A percentile compares a stretch with the other conserved stretches of the same genome.
phyloP scores from a whole-genome alignment of 805 yeast species.

The Kodamaea hsintzibuensis region DNA sequence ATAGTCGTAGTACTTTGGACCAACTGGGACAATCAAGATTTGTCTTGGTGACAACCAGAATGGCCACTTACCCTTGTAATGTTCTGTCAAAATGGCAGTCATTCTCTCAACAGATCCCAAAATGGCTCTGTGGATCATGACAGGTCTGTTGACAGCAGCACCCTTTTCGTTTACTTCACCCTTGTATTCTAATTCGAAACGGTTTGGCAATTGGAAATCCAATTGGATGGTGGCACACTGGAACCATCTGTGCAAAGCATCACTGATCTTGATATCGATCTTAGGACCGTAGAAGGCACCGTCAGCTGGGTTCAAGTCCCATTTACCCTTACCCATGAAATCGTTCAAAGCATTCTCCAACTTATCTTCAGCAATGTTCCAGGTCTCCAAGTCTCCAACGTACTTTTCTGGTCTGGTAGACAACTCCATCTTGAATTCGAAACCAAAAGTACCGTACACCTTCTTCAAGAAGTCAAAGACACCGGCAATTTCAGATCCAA shows the following conservation, averaged over 20 bases:
- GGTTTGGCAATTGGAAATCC: conserved; percentile 95
- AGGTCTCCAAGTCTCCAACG: conserved; percentile 90
- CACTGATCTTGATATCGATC: conserved; percentile 94
- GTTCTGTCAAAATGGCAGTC: conserved; percentile 98
- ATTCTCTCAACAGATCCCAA: conserved; percentile 98
- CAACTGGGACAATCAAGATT: conserved; percentile 93
- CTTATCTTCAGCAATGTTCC: conserved; percentile 89
- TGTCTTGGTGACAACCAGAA: conserved; percentile 99
- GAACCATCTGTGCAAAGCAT: conserved; percentile 94
- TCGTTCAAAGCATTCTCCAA: conserved; percentile 78
- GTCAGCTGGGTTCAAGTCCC: conserved; percentile 96
- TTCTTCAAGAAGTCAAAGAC: conserved; percentile 83
- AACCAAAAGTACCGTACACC: conserved; percentile 89
- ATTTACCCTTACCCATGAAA: conserved; percentile 74
- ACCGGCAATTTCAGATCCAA: conserved; percentile 78
- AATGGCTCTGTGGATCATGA: conserved; percentile 99
- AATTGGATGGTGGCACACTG: conserved; percentile 99
- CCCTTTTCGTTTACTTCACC: conserved; percentile 56
- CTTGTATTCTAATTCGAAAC: conserved; percentile 89
- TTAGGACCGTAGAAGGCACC: conserved; percentile 97
- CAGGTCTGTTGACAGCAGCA: conserved; percentile 77
- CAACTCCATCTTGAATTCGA: conserved; percentile 94
- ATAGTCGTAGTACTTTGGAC: conserved; percentile 87
- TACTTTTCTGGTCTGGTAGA: conserved; percentile 97
- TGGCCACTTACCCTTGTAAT: conserved; percentile 99